Percentiles rank a stretch among this genome's conserved stretches.
Evolutionary conservation across 768 basidiomycete species (phyloP).

Genomic region (Collybiopsis confluens): DNA sequence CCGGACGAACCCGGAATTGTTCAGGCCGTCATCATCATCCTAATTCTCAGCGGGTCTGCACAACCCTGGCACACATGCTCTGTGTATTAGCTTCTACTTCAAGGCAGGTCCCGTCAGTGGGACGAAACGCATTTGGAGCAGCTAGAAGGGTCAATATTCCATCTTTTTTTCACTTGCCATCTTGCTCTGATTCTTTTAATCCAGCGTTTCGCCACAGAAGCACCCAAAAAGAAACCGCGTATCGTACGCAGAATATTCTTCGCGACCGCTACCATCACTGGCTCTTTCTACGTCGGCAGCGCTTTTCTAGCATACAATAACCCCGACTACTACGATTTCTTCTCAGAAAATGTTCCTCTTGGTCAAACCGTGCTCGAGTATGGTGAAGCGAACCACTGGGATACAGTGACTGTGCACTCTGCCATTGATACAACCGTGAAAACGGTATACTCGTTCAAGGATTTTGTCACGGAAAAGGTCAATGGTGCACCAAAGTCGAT

Average conservation of each 20-base stretch:
- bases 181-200: constrained; percentile 10
- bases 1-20: too few relatives aligned
- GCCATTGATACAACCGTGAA: constrained; percentile 51
- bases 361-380: constrained; percentile 76
- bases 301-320: constrained; percentile 74
- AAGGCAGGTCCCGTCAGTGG: constrained; percentile 44
- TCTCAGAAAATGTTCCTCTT: constrained; percentile 75
- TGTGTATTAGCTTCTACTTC: constrained; percentile 56
- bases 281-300: constrained; percentile 81
- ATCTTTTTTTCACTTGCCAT: neutral
- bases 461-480: constrained; percentile 48
- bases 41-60: neutral
- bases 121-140: constrained; percentile 46
- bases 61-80: constrained; percentile 32
- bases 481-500: constrained; percentile 31
- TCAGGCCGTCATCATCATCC: constrained; percentile 15
- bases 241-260: constrained; percentile 59
- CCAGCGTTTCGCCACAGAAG: constrained; percentile 64
- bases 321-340: constrained; percentile 81
- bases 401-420: constrained; percentile 62
- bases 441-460: constrained; percentile 42
- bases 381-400: constrained; percentile 77
- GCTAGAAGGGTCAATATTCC: constrained; percentile 53
- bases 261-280: constrained; percentile 62
- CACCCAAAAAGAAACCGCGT: constrained; percentile 51